phyloP scores from a whole-genome alignment of 106 monocot species.

The Allium cepa region DNA sequence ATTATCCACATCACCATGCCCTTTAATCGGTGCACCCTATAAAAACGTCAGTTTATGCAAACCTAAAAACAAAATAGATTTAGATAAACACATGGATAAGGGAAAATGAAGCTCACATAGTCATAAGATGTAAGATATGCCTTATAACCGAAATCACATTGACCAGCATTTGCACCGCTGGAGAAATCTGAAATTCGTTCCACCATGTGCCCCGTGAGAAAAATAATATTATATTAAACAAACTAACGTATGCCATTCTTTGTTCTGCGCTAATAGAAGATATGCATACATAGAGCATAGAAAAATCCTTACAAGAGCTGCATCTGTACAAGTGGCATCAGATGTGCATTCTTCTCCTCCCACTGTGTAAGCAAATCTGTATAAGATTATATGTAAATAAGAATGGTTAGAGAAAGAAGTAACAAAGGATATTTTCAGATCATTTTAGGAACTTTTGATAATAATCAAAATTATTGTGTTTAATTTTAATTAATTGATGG shows the following conservation, averaged over 20 bases:
- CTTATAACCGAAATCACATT: slow-evolving; percentile 72
- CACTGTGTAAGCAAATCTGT: slow-evolving; percentile 99
- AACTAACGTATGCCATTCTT: background rate
- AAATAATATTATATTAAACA: slow-evolving; percentile 2
- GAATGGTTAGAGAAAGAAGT: slow-evolving; percentile 1
- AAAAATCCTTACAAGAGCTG: no score
- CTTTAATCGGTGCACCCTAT: no score
- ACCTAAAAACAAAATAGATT: no score
- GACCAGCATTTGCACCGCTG: slow-evolving; percentile 92
- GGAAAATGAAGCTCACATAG: slow-evolving; percentile 49
- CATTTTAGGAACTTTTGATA: no score
- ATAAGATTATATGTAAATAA: slow-evolving; percentile 76
- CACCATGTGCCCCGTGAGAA: slow-evolving; percentile 94
- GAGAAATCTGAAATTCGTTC: slow-evolving; percentile 92
- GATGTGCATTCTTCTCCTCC: slow-evolving; percentile 68
- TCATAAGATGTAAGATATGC: slow-evolving; percentile 97
- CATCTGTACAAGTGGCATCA: no score
- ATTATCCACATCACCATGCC: no score
- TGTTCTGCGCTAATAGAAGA: slow-evolving; percentile 22
- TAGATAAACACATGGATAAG: background rate
- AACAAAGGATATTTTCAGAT: no score
- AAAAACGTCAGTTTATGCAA: no score
- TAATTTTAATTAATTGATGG: no score
- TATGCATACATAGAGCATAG: no score
- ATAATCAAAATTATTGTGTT: no score